Conservation (phyloP, 2,329 filamentous ascomycete genomes). For the Aschersonia sp. region DNA sequence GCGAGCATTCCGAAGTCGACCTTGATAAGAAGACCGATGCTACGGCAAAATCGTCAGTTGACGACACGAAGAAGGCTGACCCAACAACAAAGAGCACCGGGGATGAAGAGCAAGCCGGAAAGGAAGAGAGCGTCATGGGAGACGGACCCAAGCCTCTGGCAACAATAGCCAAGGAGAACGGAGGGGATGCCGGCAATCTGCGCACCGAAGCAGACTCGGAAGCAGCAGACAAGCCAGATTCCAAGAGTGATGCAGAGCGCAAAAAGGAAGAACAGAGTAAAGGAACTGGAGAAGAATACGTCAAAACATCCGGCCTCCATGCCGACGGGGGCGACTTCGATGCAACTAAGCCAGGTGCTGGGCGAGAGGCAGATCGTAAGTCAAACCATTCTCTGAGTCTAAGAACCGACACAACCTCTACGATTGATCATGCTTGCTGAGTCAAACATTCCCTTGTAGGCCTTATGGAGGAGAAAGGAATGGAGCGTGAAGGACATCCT, state of each 20-base stretch:
- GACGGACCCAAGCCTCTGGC: constrained; percentile 16
- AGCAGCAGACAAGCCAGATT: neutral
- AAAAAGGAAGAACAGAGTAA: constrained; percentile 13
- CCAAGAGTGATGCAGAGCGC: constrained; percentile 1
- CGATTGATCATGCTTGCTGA: no score
- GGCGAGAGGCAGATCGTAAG: constrained; percentile 48
- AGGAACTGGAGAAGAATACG: constrained; percentile 40
- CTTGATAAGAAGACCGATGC: no score
- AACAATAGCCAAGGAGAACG: constrained; percentile 17
- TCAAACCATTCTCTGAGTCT: neutral
- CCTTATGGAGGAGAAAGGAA: constrained; percentile 19
- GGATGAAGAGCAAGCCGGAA: constrained; percentile 19
- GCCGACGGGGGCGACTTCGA: constrained; percentile 58
- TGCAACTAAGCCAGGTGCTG: constrained; percentile 46
- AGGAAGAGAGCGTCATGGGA: constrained; percentile 14
- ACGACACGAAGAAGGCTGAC: neutral
- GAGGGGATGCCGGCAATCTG: constrained; percentile 15
- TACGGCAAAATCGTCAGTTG: neutral
- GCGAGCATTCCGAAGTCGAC: no score
- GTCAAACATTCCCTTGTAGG: constrained; percentile 7
- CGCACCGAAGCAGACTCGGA: neutral
- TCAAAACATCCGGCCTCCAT: constrained; percentile 41
- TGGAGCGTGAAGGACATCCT: constrained; percentile 8
- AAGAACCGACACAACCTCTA: no score
- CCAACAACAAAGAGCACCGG: constrained; percentile 12